phyloP scores from a whole-genome alignment of 192 early-diverging fungal genomes.

The Linnemannia elongata region DNA sequence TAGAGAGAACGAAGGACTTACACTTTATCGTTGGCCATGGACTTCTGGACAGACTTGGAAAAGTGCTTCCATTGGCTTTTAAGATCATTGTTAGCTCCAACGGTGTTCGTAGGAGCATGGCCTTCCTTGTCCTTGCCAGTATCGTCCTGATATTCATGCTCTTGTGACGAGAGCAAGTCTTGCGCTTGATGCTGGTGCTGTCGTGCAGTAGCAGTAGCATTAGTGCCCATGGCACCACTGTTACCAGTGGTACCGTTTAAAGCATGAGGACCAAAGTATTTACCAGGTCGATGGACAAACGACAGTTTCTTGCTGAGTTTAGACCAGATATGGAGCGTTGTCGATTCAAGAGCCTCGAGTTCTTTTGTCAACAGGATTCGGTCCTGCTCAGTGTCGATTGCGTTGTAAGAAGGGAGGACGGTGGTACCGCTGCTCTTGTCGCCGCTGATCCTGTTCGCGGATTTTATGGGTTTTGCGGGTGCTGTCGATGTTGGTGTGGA shows the following conservation, averaged over 20 bases:
- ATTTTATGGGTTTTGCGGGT: background rate
- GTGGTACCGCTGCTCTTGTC: background rate
- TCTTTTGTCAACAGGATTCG: conserved; percentile 21
- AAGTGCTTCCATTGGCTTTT: conserved; percentile 45
- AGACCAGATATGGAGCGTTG: conserved; percentile 18
- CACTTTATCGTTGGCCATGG: conserved; percentile 46
- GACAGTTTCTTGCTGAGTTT: conserved; percentile 50
- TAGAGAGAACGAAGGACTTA: background rate
- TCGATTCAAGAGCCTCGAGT: conserved; percentile 27
- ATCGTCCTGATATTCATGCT: background rate
- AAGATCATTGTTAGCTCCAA: conserved; percentile 7
- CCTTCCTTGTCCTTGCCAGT: background rate
- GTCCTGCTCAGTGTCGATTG: conserved; percentile 17
- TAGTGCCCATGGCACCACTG: background rate
- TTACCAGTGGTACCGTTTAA: background rate
- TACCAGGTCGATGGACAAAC: conserved; percentile 37
- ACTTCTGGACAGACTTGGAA: conserved; percentile 50
- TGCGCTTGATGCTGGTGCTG: background rate
- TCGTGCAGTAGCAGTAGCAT: background rate
- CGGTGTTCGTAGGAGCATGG: background rate
- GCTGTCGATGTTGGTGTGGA: background rate
- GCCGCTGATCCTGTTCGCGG: background rate
- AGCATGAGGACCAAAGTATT: background rate
- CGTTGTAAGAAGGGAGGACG: too few species aligned
- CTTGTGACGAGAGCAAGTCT: background rate